phyloP scores from a whole-genome alignment of 2,329 filamentous ascomycete genomes.

The Fusarium verrucosum region DNA sequence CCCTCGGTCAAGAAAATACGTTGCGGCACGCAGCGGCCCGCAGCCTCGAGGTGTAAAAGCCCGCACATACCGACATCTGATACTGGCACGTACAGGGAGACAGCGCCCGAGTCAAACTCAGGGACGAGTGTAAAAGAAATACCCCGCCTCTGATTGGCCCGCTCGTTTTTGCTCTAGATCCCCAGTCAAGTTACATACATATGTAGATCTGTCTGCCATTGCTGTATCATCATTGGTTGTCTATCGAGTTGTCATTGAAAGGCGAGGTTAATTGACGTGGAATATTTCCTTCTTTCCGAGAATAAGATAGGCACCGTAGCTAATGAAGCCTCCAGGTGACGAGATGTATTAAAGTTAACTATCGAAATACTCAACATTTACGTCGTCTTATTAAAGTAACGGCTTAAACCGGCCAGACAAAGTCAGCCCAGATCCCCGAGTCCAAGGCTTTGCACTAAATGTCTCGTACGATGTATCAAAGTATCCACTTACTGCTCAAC shows the following conservation, averaged over 20 bases:
- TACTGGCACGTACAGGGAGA: conserved; percentile 7
- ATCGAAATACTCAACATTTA: background rate
- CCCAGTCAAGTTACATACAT: too few relatives aligned
- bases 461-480: conserved; percentile 34
- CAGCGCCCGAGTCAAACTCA: conserved; percentile 34
- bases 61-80: conserved; percentile 1
- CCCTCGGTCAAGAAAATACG: background rate
- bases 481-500: conserved; percentile 31
- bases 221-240: conserved; percentile 2
- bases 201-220: conserved; percentile 1
- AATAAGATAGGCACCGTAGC: too few relatives aligned
- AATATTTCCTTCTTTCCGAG: background rate
- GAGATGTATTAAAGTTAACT: background rate
- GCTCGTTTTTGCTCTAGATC: conserved; percentile 1
- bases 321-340: background rate
- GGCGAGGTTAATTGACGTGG: background rate
- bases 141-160: conserved; percentile 33
- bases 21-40: conserved; percentile 22
- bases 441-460: conserved; percentile 8
- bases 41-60: conserved; percentile 8
- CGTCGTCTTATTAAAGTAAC: background rate
- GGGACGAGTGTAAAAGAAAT: conserved; percentile 34
- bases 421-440: conserved; percentile 4
- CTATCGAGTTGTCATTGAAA: background rate
- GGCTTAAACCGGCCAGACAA: background rate